Evolutionary conservation across 1,284 basidiomycete species (phyloP).

Genomic region (Rhodotorula sp.): DNA sequence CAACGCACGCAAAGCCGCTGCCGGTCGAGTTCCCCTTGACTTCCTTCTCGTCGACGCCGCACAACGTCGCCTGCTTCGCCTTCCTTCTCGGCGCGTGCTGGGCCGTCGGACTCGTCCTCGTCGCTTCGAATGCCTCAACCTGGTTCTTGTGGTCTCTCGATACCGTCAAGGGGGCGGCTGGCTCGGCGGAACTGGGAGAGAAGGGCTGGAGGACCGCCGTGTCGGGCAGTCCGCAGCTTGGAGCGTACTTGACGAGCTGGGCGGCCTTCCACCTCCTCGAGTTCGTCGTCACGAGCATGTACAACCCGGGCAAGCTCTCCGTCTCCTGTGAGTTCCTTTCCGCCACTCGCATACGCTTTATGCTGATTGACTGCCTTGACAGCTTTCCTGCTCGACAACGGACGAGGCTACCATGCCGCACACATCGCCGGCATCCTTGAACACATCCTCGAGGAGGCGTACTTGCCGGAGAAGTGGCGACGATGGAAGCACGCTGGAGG

Average conservation of each 20-base stretch:
- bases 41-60: constrained; percentile 43
- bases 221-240: constrained; percentile 64
- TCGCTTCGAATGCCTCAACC: constrained; percentile 14
- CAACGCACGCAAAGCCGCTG: constrained; percentile 10
- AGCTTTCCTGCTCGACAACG: constrained; percentile 92
- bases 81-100: constrained; percentile 42
- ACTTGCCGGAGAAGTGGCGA: constrained; percentile 29
- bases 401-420: constrained; percentile 77
- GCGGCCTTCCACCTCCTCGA: constrained; percentile 88
- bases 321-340: constrained; percentile 75
- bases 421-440: constrained; percentile 75
- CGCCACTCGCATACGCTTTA: too few species aligned
- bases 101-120: constrained; percentile 29
- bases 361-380: not conserved
- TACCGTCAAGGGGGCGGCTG: not conserved
- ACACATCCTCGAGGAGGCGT: constrained; percentile 61
- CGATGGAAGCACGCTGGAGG: constrained; percentile 37
- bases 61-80: constrained; percentile 42
- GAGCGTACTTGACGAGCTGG: constrained; percentile 77
- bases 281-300: constrained; percentile 91
- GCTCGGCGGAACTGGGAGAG: not conserved
- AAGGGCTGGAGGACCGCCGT: constrained; percentile 15
- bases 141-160: constrained; percentile 23
- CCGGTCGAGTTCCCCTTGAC: constrained; percentile 39
- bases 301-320: constrained; percentile 88